Percentiles rank a stretch among this genome's conserved stretches.
phyloP scores from a whole-genome alignment of 2,329 filamentous ascomycete species.

The Diaporthe ilicicola region DNA sequence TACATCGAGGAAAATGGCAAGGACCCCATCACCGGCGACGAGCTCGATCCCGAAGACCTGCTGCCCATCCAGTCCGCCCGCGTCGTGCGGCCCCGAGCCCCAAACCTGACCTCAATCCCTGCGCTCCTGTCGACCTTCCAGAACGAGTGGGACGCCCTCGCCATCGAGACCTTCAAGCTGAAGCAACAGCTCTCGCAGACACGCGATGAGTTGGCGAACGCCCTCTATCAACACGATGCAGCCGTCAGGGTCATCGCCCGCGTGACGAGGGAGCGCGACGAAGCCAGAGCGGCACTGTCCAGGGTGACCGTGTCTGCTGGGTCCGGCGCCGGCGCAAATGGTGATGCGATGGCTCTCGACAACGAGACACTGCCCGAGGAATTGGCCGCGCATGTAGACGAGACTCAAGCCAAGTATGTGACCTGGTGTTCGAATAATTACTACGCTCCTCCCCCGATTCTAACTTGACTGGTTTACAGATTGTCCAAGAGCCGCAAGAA shows the following conservation, averaged over 20 bases:
- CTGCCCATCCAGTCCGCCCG: conserved; percentile 85
- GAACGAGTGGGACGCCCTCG: conserved; percentile 96
- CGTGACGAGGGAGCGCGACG: conserved; percentile 88
- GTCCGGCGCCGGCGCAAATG: conserved; percentile 58
- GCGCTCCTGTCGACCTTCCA: conserved; percentile 94
- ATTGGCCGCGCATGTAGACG: conserved; percentile 77
- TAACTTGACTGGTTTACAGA: conserved; percentile 52
- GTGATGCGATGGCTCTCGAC: conserved; percentile 95
- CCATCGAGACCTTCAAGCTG: conserved; percentile 89
- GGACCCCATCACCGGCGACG: conserved; percentile 89
- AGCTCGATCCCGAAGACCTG: conserved; percentile 84
- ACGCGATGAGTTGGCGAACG: conserved; percentile 90
- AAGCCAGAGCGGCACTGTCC: conserved; percentile 87
- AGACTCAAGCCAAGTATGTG: conserved; percentile 80
- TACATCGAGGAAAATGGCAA: conserved; percentile 94
- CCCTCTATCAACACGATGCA: conserved; percentile 96
- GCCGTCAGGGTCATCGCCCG: conserved; percentile 95
- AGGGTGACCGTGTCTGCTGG: conserved; percentile 76
- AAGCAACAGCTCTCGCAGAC: conserved; percentile 90
- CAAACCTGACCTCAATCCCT: conserved; percentile 94
- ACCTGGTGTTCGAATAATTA: background rate
- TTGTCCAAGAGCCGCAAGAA: conserved; percentile 90
- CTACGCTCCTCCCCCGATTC: background rate
- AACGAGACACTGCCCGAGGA: conserved; percentile 77
- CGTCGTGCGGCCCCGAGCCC: conserved; percentile 87